Base-by-base conservation (phyloP, 768 basidiomycete species). In the Leucosporidium creatinivorum region DNA sequence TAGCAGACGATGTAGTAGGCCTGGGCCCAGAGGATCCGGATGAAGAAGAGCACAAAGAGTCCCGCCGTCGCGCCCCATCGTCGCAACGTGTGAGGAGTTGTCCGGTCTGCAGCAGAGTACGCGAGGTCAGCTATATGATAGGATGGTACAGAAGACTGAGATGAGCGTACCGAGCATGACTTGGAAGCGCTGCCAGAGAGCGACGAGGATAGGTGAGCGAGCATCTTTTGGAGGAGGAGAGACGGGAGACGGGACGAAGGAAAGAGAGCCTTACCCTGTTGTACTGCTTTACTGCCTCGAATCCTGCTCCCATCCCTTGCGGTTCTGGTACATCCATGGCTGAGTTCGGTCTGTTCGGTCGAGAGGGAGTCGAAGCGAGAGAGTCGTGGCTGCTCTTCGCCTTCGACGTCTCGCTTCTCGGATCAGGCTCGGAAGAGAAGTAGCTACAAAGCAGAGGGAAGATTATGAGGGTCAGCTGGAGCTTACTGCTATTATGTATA, bases 41-140 rank as follows among this genome's bases (percentile, higher is more conserved):
- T 78, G 75, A 89, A 80, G 77, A 99, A 98, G 47, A 97, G 47
- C 28, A 81, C 75, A 65, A 93, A 79, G 19, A 96, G 75, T 7
- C 83, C 89, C 5, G 81, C 81, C 4, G 91, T 90, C 48, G 82
- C 85, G 30, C 90, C 74, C 96, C 96, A 99, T 67, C 96, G 85
- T 74, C 93, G 84, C n/a, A 91, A 79, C 36, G 87, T 84, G 76
- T 91, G 86, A 0, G 96, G 96, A 4, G 94, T 96, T 81, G 88
- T 86, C 30, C 89, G 85, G 82, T 99, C 96, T 76, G 67, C 12
- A 17, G 44, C 25, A n/a, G 26, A 21, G 30, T 19, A n/a, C 0
- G 47, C 59, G 13, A 3, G 0, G 26, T 25, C 26, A 31, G 26
- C 5, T 23, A 23, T 4, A 2, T 54, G 6, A n/a, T 23, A 13